Percentiles rank a stretch among this genome's conserved stretches.
Conservation (phyloP, 2,329 filamentous ascomycete genomes). For the Pseudopithomyces maydicus region DNA sequence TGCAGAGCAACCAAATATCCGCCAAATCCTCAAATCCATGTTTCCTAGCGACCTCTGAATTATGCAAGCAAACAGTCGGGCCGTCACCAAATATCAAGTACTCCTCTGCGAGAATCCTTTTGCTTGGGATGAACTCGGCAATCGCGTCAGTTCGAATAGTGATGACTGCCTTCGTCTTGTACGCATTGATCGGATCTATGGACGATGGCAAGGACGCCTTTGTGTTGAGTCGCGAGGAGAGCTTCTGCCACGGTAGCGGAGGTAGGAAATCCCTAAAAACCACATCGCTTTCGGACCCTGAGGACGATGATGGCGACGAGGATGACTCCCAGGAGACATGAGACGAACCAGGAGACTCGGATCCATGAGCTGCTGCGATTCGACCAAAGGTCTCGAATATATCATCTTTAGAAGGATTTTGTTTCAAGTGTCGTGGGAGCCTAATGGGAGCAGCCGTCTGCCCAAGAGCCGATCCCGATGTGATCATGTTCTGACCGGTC, state of each 20-base stretch:
- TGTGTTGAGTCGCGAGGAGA: constrained; percentile 60
- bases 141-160: constrained; percentile 69
- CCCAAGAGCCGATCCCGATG: constrained; percentile 21
- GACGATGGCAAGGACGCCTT: constrained; percentile 51
- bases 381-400: constrained; percentile 70
- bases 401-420: constrained; percentile 47
- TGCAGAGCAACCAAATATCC: constrained; percentile 82
- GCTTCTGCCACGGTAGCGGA: constrained; percentile 58
- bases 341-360: constrained; percentile 34
- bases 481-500: constrained; percentile 53
- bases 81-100: constrained; percentile 86
- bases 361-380: constrained; percentile 27
- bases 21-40: constrained; percentile 74
- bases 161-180: constrained; percentile 69
- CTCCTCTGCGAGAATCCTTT: constrained; percentile 73
- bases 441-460: constrained; percentile 26
- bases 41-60: constrained; percentile 76
- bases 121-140: constrained; percentile 74
- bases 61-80: constrained; percentile 81
- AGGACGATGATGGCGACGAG: constrained; percentile 45
- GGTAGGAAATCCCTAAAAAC: constrained; percentile 53
- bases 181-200: constrained; percentile 30
- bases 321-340: constrained; percentile 43
- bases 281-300: constrained; percentile 43
- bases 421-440: constrained; percentile 31